Evolutionary conservation across 108 stramenopile species (phyloP).

Genomic region (Skeletonema costatum): DNA sequence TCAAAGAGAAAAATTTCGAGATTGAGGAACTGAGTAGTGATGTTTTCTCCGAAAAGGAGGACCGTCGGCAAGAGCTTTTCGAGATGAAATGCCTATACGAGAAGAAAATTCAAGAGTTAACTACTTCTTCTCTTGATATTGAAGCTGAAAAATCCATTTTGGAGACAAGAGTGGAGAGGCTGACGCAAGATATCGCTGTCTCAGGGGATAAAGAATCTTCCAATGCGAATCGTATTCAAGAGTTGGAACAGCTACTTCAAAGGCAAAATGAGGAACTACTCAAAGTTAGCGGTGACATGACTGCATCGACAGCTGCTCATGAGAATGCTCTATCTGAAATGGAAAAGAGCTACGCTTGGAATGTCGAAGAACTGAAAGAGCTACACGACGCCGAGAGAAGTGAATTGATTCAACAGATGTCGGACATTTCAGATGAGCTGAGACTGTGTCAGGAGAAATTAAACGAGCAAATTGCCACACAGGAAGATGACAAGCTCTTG

Average conservation of each 20-base stretch:
- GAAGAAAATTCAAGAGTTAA: background rate
- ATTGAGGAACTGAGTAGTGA: background rate
- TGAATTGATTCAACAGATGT: slow-evolving; percentile 2
- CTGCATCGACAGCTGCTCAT: background rate
- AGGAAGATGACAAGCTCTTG: background rate
- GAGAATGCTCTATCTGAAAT: slow-evolving; percentile 8
- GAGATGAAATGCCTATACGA: background rate
- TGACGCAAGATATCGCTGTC: background rate
- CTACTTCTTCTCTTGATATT: background rate
- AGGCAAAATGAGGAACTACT: background rate
- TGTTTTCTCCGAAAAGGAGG: background rate
- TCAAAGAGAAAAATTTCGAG: background rate
- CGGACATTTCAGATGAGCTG: slow-evolving; percentile 5
- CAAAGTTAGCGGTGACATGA: background rate
- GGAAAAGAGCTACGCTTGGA: background rate
- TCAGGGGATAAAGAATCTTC: background rate
- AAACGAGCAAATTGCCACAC: background rate
- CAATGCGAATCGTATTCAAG: background rate
- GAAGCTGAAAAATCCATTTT: slow-evolving; percentile 2
- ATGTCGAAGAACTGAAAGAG: background rate
- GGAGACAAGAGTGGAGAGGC: background rate
- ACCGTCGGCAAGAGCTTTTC: background rate
- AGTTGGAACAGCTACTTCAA: slow-evolving; percentile 9
- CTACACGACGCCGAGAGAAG: slow-evolving; percentile 6
- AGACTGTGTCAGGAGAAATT: slow-evolving; percentile 4